Base-by-base conservation (phyloP, 805 yeast species). In the Grigorovia yakushimaensis region DNA sequence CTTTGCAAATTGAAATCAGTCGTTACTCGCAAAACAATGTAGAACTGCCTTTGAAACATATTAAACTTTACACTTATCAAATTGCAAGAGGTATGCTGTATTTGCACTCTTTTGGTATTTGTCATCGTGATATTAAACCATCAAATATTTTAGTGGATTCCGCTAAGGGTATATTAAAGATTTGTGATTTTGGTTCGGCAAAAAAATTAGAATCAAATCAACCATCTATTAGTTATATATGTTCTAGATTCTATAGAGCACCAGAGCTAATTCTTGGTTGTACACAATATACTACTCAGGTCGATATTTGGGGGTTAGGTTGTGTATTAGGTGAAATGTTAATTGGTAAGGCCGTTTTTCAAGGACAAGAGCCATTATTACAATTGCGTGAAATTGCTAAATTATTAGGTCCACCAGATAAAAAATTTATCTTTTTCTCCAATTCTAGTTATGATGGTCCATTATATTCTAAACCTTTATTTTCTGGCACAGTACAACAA, bases 281-380 rank as follows among this genome's bases (percentile, higher is more conserved):
- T 56, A 79, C 89, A 49, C 76, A 82, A 37, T 93, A 93, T 65
- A 79, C 94, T 4, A 82, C 94, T 2, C 86, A 88, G 60, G 91
- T 93, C 49, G 99, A 93, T 65, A 84, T 89, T 58, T 93, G 99
- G 99, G 96, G 97, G 17, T 72, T 91, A 50, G 99, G 98, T 1
- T 91, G 98, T 70, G 96, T 93, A 35, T 70, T 93, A 50, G 96
- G 97, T 13, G 98, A 93, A 67, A 82, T 93, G 86, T 74, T 84
- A 48, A 75, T 88, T 52, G 97, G 97, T 15, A 82, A 79, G 61
- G 95, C 98, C 1, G 79, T 93, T n/a, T 93, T 93, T 70, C 96
- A 89, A 67, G 98, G 98, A 42, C 86, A 81, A 56, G 83, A 85
- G 51, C 95, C 96, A 45, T 77, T 82, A 61, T 74, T 87, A 52